These are phyloP conservation scores for grape (Vitis vinifera) DNA, from an alignment of 164 flowering plant species.

Conservation along the genomic window DNA sequence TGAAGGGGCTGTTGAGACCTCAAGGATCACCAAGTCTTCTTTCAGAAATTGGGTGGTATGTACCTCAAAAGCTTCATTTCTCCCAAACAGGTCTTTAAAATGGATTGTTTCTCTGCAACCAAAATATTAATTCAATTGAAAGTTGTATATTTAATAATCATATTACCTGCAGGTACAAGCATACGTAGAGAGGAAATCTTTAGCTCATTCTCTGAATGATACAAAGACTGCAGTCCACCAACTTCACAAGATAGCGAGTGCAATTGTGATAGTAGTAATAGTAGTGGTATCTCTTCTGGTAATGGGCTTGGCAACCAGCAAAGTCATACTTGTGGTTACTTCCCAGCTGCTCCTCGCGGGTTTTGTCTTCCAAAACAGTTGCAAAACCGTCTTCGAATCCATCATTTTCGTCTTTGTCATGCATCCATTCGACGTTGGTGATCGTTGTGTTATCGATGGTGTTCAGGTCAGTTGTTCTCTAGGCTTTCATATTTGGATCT, in stretches of 20 bases:
- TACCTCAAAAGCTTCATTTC: too few relatives aligned
- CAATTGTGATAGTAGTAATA: conserved; percentile 36
- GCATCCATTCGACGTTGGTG: conserved; percentile 71
- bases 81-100: too few relatives aligned
- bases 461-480: conserved; percentile 35
- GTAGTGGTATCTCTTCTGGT: conserved; percentile 38
- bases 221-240: conserved; percentile 61
- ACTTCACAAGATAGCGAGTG: conserved; percentile 46
- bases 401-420: conserved; percentile 60
- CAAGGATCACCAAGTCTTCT: conserved; percentile 38
- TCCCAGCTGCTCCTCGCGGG: conserved; percentile 47
- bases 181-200: conserved; percentile 42
- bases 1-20: conserved; percentile 53
- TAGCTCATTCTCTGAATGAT: conserved; percentile 57
- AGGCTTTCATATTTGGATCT: too few relatives aligned
- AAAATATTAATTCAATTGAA: too few relatives aligned
- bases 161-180: conserved; percentile 40
- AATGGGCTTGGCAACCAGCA: conserved; percentile 45
- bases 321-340: conserved; percentile 38
- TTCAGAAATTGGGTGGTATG: conserved; percentile 65
- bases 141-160: neutral
- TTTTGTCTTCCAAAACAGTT: conserved; percentile 48
- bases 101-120: too few relatives aligned
- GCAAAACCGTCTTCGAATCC: conserved; percentile 55
- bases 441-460: conserved; percentile 58